Conservation (phyloP, 192 early-diverging fungal genomes). For the Mortierella antarctica region DNA sequence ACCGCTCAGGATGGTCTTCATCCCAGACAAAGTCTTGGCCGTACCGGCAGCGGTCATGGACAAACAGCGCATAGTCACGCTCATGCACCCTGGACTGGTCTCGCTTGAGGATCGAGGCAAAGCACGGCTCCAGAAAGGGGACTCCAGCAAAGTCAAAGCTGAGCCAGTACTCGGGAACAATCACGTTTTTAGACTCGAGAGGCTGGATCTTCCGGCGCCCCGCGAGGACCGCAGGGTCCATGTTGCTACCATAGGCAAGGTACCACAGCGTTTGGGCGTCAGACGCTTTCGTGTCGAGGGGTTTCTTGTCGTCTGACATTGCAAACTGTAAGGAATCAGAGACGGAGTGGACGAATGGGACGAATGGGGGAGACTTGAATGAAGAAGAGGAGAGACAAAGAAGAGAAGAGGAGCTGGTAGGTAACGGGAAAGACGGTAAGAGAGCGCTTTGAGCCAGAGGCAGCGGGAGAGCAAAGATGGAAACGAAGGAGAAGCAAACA, state of each 20-base stretch:
- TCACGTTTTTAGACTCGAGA: slow-evolving; percentile 18
- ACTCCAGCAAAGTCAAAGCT: slow-evolving; percentile 44
- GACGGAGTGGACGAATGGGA: no score
- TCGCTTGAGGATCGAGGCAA: slow-evolving; percentile 44
- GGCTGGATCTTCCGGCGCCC: slow-evolving; percentile 48
- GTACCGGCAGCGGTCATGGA: slow-evolving; percentile 23
- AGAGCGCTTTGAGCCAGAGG: no score
- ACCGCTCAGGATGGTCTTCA: slow-evolving; percentile 19
- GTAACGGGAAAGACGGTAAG: no score
- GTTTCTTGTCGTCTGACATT: no score
- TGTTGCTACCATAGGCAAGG: slow-evolving; percentile 49
- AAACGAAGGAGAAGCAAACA: no score
- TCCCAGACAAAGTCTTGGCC: slow-evolving; percentile 45
- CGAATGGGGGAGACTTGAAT: no score
- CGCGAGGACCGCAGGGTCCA: slow-evolving; percentile 39
- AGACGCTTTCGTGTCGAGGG: no score
- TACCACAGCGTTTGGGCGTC: slow-evolving; percentile 18
- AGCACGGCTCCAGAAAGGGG: slow-evolving; percentile 50
- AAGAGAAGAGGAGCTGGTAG: no score
- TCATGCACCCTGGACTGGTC: slow-evolving; percentile 11
- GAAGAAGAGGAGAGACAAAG: no score
- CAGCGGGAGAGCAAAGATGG: no score
- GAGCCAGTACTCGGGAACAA: slow-evolving; percentile 51
- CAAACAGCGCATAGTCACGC: slow-evolving; percentile 29
- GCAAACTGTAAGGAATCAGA: no score